Evolutionary conservation across 805 yeast genomes (phyloP).

Genomic region (Teunomyces panamensis): DNA sequence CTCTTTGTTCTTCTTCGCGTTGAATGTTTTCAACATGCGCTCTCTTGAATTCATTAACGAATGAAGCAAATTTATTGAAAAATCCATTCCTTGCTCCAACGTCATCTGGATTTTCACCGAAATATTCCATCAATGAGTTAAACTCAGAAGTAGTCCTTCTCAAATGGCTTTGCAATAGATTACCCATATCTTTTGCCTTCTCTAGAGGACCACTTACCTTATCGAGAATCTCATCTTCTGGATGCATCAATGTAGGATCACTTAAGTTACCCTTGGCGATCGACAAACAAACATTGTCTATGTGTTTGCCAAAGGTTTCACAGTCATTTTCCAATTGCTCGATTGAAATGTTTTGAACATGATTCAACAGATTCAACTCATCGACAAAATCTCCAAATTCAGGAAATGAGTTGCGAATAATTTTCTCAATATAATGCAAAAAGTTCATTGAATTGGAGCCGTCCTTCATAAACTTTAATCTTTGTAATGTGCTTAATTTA

Average conservation of each 20-base stretch:
- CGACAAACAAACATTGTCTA: conserved; percentile 71
- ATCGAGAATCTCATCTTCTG: conserved; percentile 67
- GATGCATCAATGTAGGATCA: conserved; percentile 75
- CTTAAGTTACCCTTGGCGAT: conserved; percentile 82
- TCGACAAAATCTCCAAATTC: conserved; percentile 71
- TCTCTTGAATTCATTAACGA: conserved; percentile 72
- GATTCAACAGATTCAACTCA: conserved; percentile 58
- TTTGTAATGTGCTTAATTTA: conserved; percentile 81
- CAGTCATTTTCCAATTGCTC: conserved; percentile 82
- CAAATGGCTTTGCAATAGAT: conserved; percentile 61
- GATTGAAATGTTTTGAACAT: conserved; percentile 70
- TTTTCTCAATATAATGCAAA: conserved; percentile 86
- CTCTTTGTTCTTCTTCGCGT: conserved; percentile 73
- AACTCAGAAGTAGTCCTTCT: conserved; percentile 63
- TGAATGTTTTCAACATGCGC: conserved; percentile 77
- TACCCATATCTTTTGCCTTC: conserved; percentile 69
- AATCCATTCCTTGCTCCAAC: conserved; percentile 63
- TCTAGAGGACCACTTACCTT: conserved; percentile 66
- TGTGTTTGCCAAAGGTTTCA: conserved; percentile 52
- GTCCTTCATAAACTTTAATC: conserved; percentile 88
- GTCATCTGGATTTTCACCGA: conserved; percentile 87
- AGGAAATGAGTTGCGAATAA: conserved; percentile 82
- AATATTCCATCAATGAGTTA: conserved; percentile 69
- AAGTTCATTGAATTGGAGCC: conserved; percentile 84
- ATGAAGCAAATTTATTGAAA: conserved; percentile 75